Evolutionary conservation across 1,139 yeast genomes (phyloP).

Genomic region (Yamadazyma spencermartinsiae): DNA sequence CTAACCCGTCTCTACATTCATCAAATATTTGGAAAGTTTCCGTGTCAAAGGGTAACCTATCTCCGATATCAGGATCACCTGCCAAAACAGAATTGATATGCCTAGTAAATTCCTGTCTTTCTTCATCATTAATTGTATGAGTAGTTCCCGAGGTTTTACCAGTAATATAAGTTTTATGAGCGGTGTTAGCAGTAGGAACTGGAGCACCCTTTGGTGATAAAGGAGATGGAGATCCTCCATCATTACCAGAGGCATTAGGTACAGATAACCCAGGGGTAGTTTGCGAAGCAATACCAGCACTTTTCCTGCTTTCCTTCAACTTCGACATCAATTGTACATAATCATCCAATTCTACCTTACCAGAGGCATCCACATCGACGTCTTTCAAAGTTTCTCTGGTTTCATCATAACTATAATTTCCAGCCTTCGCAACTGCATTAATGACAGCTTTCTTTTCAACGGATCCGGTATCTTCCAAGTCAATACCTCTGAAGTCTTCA

Average conservation of each 20-base stretch:
- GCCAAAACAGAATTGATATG: slow-evolving; percentile 90
- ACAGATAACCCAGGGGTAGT: slow-evolving; percentile 17
- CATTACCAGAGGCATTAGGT: slow-evolving; percentile 19
- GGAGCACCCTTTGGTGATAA: slow-evolving; percentile 30
- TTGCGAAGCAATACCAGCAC: slow-evolving; percentile 8
- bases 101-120: slow-evolving; percentile 90
- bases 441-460: slow-evolving; percentile 89
- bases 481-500: slow-evolving; percentile 76
- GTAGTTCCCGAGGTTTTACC: slow-evolving; percentile 86
- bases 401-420: slow-evolving; percentile 83
- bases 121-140: slow-evolving; percentile 94
- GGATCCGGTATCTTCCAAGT: slow-evolving; percentile 92
- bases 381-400: slow-evolving; percentile 90
- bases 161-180: slow-evolving; percentile 79
- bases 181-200: slow-evolving; percentile 49
- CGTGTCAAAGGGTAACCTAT: slow-evolving; percentile 86
- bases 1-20: slow-evolving; percentile 94
- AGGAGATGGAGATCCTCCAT: slow-evolving; percentile 17
- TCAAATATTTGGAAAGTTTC: slow-evolving; percentile 95
- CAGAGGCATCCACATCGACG: slow-evolving; percentile 94
- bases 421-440: slow-evolving; percentile 76
- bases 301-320: slow-evolving; percentile 48
- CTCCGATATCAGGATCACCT: slow-evolving; percentile 88
- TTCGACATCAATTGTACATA: slow-evolving; percentile 84
- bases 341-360: slow-evolving; percentile 95